Conservation (phyloP, 129 eudicot species). For the Lactuca sativa region DNA sequence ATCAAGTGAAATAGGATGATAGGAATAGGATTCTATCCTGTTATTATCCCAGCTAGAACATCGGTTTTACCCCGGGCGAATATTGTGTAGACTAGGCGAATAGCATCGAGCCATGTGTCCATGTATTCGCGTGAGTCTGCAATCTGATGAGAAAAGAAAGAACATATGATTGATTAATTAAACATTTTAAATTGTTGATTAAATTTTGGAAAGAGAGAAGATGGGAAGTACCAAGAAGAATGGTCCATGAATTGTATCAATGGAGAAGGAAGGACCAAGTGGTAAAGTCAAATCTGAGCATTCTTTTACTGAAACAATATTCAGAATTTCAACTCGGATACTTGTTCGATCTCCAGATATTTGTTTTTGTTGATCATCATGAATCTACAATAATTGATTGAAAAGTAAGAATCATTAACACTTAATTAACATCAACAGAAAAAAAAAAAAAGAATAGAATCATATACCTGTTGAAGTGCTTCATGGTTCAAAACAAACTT, state of each 20-base stretch:
- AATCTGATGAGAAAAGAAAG: slow-evolving; percentile 47
- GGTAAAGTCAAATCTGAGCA: slow-evolving; percentile 96
- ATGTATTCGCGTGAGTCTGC: slow-evolving; percentile 92
- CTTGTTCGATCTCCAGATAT: slow-evolving; percentile 46
- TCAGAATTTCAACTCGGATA: slow-evolving; percentile 53
- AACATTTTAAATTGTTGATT: background rate
- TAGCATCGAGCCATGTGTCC: slow-evolving; percentile 95
- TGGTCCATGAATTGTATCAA: slow-evolving; percentile 70
- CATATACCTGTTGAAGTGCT: slow-evolving; percentile 76
- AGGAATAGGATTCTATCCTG: slow-evolving; percentile 40
- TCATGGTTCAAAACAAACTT: slow-evolving; percentile 85
- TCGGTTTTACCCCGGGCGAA: slow-evolving; percentile 89
- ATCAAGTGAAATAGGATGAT: slow-evolving; percentile 8
- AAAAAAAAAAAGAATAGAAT: slow-evolving; percentile 3
- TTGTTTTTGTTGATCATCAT: slow-evolving; percentile 47
- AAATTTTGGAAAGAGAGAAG: background rate
- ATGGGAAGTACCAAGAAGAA: slow-evolving; percentile 59
- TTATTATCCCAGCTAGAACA: slow-evolving; percentile 86
- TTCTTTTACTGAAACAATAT: slow-evolving; percentile 68
- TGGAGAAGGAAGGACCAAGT: slow-evolving; percentile 79
- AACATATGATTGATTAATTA: background rate
- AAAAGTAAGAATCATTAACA: background rate
- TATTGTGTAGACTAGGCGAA: slow-evolving; percentile 90
- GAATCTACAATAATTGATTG: slow-evolving; percentile 44
- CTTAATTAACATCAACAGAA: background rate